Evolutionary conservation across 106 monocot genomes (phyloP), one percentile per base, ranked within the genome.

Genomic region (Apostasia ramifera): DNA sequence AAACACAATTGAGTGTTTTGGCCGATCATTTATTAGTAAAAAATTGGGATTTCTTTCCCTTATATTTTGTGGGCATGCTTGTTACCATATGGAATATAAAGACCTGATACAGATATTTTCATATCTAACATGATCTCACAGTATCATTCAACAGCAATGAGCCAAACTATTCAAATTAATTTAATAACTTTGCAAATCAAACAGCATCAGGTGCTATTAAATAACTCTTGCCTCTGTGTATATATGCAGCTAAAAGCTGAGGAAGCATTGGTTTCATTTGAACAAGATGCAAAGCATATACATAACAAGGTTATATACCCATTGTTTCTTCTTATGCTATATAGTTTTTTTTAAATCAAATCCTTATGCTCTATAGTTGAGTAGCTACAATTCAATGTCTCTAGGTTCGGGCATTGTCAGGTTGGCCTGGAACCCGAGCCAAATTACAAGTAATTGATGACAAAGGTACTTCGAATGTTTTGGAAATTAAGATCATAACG

Each of bases 391-490:
- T 56, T 76, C 73, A 15, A 84, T 66, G 77, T 67, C 64, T 89
- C 44, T 71, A 92, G 97, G 90, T 98, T 71, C 83, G 97, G 11
- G 97, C 97, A 48, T 98, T 98, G 75, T 71, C 97, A 87, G 97
- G 90, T 65, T 98, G 97, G 97, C 97, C 97, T 49, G 92, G 97
- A 71, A 98, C 97, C 42, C 78, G 90, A 53, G 76, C 90, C 15
- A 98, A 68, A 67, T 47, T 98, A 48, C 85, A 82, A 76, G 68
- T 93, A 14, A 38, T 77, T 56, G 67, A 68, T 66, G 71, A 51
- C 13, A 73, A 62, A 61, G 76, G 76, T 70, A 54, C 70, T 54
- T 15, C 40, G 5, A 77, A 80, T 71, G 45, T 47, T 8, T 47
- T 86, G 38, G 92, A 90, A 66, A 74, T 90, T 45, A 98, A 93